Evolutionary conservation across 2,329 filamentous ascomycete genomes (phyloP).

Genomic region (Phialophora macrospora): DNA sequence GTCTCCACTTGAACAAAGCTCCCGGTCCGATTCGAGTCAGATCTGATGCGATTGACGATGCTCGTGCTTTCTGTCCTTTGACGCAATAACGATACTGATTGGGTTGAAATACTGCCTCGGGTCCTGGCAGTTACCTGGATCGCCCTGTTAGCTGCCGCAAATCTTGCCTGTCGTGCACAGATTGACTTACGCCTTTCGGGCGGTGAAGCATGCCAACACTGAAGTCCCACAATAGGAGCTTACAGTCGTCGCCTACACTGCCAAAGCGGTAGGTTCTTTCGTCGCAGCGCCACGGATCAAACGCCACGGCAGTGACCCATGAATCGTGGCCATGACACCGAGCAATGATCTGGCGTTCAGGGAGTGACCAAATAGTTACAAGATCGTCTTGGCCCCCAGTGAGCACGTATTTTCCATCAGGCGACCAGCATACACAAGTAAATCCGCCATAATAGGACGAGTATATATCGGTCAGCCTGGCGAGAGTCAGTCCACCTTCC

Average conservation of each 20-base stretch:
- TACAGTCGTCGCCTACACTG: conserved; percentile 91
- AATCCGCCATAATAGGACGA: conserved; percentile 92
- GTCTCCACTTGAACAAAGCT: conserved; percentile 42
- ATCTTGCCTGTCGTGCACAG: background rate
- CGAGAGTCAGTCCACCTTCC: conserved; percentile 32
- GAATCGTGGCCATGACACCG: conserved; percentile 94
- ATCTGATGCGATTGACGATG: conserved; percentile 64
- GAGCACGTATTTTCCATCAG: conserved; percentile 92
- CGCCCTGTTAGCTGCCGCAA: conserved; percentile 7
- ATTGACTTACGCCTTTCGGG: conserved; percentile 73
- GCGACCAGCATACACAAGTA: conserved; percentile 94
- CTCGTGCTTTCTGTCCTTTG: conserved; percentile 67
- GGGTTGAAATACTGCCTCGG: conserved; percentile 57
- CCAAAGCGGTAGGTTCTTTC: conserved; percentile 94
- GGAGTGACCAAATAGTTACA: conserved; percentile 91
- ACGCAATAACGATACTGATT: conserved; percentile 54
- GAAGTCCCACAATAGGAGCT: conserved; percentile 94
- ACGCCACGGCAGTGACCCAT: conserved; percentile 91
- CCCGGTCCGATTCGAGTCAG: conserved; percentile 66
- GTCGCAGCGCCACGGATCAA: conserved; percentile 96
- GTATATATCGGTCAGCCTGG: conserved; percentile 81
- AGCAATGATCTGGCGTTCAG: conserved; percentile 82
- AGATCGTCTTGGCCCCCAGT: conserved; percentile 96
- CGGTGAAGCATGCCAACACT: conserved; percentile 94
- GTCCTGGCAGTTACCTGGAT: conserved; percentile 39